Conservation (phyloP, 192 early-diverging fungal species). For the Diversispora epigaea region DNA sequence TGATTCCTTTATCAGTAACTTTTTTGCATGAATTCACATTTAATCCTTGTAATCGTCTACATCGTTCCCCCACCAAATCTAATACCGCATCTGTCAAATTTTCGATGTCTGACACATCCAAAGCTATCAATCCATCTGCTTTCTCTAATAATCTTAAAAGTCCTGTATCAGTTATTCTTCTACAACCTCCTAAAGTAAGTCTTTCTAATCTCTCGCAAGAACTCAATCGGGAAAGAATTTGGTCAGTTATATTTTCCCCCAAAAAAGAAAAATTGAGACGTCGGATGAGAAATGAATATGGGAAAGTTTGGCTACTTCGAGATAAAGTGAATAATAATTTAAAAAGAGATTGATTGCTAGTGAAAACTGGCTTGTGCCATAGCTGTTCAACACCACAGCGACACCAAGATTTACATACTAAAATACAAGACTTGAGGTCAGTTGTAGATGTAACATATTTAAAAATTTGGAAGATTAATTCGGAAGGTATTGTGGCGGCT, state of each 20-base stretch:
- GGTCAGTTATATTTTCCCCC: conserved; percentile 43
- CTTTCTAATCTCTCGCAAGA: conserved; percentile 52
- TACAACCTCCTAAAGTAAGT: conserved; percentile 51
- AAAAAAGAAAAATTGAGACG: conserved; percentile 59
- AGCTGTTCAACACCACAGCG: conserved; percentile 53
- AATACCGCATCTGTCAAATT: conserved; percentile 46
- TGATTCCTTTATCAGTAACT: conserved; percentile 48
- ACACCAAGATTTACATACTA: conserved; percentile 56
- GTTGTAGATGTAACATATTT: conserved; percentile 41
- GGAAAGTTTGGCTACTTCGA: conserved; percentile 37
- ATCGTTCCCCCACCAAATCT: conserved; percentile 44
- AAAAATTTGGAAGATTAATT: conserved; percentile 54
- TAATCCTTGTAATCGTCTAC: conserved; percentile 55
- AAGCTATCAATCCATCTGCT: conserved; percentile 43
- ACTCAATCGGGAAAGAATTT: conserved; percentile 36
- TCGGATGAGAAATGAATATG: conserved; percentile 52
- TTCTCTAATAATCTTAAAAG: conserved; percentile 45
- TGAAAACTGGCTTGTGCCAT: conserved; percentile 53
- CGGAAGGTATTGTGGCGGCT: conserved; percentile 46
- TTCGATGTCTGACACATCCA: conserved; percentile 54
- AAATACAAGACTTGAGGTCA: conserved; percentile 48
- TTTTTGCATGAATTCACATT: conserved; percentile 52
- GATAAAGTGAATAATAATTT: conserved; percentile 39
- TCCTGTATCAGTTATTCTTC: conserved; percentile 45
- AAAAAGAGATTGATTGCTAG: conserved; percentile 18